A percentile compares a stretch with the other conserved stretches of the same genome.
Evolutionary conservation across 495 filamentous ascomycete genomes (phyloP).

Genomic region (Penicillium nucicola): DNA sequence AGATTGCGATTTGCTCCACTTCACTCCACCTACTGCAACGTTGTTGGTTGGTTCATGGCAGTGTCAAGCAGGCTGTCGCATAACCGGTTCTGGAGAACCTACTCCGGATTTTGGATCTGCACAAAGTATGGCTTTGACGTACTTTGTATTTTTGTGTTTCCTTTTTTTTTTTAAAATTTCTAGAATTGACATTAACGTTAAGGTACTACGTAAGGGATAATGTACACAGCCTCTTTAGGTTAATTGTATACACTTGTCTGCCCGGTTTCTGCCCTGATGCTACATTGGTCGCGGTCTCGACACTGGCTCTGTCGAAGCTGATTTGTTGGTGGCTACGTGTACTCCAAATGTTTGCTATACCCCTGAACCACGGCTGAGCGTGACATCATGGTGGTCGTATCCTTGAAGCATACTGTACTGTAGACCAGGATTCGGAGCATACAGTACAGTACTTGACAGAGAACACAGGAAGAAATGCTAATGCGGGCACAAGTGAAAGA

Average conservation of each 20-base stretch:
- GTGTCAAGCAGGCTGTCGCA: background rate
- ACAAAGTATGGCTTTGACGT: background rate
- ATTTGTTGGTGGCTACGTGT: background rate
- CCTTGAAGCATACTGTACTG: too few relatives aligned
- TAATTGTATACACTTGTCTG: too few relatives aligned
- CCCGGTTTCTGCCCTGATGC: background rate
- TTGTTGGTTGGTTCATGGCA: background rate
- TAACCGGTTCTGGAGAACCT: background rate
- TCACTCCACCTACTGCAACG: background rate
- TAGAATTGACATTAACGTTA: too few relatives aligned
- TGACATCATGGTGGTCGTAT: background rate
- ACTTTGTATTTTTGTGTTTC: too few relatives aligned
- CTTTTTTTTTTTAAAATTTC: too few relatives aligned
- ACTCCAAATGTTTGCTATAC: background rate
- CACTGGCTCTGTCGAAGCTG: background rate
- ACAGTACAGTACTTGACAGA: too few relatives aligned
- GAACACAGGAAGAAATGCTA: background rate
- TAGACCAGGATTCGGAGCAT: background rate
- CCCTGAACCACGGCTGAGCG: background rate
- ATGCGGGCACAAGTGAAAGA: background rate
- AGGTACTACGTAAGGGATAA: too few relatives aligned
- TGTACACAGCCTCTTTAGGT: too few relatives aligned
- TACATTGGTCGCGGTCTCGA: background rate
- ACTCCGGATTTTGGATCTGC: background rate
- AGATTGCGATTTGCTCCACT: background rate